Evolutionary conservation across 345 rosid species (phyloP), one percentile per base, ranked within the genome.

Genomic region (Trapa incisa): DNA sequence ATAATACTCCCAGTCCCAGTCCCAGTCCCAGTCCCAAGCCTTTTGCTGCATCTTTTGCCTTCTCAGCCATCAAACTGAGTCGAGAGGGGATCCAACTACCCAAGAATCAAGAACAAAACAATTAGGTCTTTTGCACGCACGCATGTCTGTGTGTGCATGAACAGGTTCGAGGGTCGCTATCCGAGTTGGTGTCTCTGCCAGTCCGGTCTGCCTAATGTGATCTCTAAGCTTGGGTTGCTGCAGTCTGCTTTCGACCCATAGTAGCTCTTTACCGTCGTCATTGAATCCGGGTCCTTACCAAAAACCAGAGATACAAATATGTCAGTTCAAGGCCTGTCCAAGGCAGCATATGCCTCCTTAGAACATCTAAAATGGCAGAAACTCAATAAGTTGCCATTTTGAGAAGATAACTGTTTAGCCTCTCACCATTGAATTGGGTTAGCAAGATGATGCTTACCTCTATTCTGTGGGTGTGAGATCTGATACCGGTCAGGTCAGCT

Each of bases 141-240:
- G 35, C 60, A 54, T 57, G 61, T 29, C n/a, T 2, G 36, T 57
- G 2, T 29, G 33, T 12, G 38, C 15, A 35, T 1, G 37, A 8
- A 58, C 32, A 1, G 4, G 12, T 8, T 2, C 32, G 22, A 14
- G 36, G 37, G 36, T 43, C 5, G 15, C 67, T 65, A 65, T 4
- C 67, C 50, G 33, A 12, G 38, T 76, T 74, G 76, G 69, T 75
- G 79, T 37, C 76, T 77, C 22, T 80, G 87, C 89, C 92, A 85
- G 68, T 85, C 88, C 58, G 89, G 89, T 85, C 86, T 80, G 62
- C 92, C 92, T 73, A 87, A 75, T 36, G 92, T 85, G 74, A 87
- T 85, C 79, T 87, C 92, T 81, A 87, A 81, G 78, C 86, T 83
- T 42, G 86, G 86, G 67, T 79, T 85, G 72, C 77, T 76, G 80